Base-by-base conservation (phyloP, 2,329 filamentous ascomycete species). In the Mycosphaerella sp. region DNA sequence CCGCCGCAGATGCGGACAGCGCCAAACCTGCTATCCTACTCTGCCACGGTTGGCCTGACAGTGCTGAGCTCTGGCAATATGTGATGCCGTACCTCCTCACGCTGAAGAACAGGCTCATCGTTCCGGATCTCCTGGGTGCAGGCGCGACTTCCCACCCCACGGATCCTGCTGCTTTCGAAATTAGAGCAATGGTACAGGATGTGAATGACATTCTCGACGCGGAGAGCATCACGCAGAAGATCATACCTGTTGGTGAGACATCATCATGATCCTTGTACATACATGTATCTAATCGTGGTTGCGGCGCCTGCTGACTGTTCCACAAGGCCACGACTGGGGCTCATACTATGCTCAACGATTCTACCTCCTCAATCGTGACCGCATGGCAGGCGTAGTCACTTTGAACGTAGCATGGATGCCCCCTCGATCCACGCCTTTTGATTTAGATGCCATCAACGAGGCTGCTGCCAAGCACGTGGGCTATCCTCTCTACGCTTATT, bases 41-140 rank as follows among this genome's bases (percentile, higher is more conserved):
- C 41, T 58, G 72, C 14, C 77, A 79, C 62, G 77, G 77, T 51
- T 79, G 72, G 58, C 76, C 77, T 4, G 74, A 77, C 55, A 63
- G 67, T 35, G 72, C 74, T 0, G 63, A 64, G 2, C 63, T 76
- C 21, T 79, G 74, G 75, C 59, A 66, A 9, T 65, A 68, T 27
- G 60, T 76, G 14, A 63, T 73, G 14, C 66, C 66, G 30, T 56
- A 69, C 18, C 64, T 77, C 7, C 65, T 70, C n/a, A 56, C 68
- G 6, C 63, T 68, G 3, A 66, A 68, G 44, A 67, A 74, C 59
- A 67, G 70, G 28, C 64, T 72, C 52, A 57, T 72, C 44, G 60
- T 66, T 10, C 67, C 67, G 5, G 70, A 72, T 49, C 57, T 70
- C 9, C 66, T 72, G 2, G 70, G 69, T 42, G 69, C 68, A 36